Evolutionary conservation across 208 protist species (phyloP).

Genomic region (Wallacemonas collosoma): DNA sequence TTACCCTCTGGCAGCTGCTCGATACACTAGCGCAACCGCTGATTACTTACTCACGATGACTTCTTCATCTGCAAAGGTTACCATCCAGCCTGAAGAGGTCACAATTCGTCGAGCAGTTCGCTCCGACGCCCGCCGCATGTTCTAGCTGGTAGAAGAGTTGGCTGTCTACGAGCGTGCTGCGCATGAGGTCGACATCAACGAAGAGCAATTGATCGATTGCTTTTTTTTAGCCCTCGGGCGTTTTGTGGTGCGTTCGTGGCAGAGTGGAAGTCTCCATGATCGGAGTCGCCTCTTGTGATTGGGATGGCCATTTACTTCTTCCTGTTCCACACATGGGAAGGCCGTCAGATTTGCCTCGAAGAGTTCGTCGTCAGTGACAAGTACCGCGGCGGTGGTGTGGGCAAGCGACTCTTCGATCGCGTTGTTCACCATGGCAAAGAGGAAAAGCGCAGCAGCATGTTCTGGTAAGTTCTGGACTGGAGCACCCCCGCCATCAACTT

Average conservation of each 20-base stretch:
- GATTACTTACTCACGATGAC: background rate
- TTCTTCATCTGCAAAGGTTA: conserved; percentile 7
- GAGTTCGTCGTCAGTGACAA: conserved; percentile 23
- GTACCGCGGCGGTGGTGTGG: conserved; percentile 22
- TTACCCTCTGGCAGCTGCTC: too few relatives aligned
- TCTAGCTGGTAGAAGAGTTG: conserved; percentile 21
- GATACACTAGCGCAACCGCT: too few relatives aligned
- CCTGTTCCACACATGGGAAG: conserved; percentile 25
- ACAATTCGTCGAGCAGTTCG: conserved; percentile 8
- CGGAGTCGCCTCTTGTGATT: conserved; percentile 10
- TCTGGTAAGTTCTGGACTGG: conserved; percentile 29
- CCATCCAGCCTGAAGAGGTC: conserved; percentile 11
- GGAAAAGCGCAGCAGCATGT: conserved; percentile 17
- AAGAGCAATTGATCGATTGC: conserved; percentile 6
- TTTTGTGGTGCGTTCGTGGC: conserved; percentile 24
- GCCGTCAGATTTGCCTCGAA: conserved; percentile 22
- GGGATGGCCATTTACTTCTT: conserved; percentile 25
- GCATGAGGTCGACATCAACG: conserved; percentile 17
- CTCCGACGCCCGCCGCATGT: conserved; percentile 9
- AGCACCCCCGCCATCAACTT: conserved; percentile 24
- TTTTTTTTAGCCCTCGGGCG: conserved; percentile 15
- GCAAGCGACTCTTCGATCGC: conserved; percentile 20
- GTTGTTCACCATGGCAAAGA: conserved; percentile 17
- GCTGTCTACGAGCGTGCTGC: conserved; percentile 20
- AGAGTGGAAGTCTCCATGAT: conserved; percentile 9